Base-by-base conservation (phyloP, 257 asterid species). In the Salvia rosmarinus region DNA sequence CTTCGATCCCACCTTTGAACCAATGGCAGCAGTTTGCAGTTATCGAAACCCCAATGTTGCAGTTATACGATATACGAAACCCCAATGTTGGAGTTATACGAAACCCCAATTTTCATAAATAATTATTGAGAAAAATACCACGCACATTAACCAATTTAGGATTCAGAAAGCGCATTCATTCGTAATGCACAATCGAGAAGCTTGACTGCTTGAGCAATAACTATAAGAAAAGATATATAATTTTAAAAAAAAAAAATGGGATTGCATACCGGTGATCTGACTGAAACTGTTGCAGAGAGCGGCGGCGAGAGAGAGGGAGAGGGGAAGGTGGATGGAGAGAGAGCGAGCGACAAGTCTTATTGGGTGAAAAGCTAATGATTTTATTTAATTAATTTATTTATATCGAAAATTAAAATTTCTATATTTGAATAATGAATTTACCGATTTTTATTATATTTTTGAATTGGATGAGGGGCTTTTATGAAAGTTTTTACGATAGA, bases 261-360 rank as follows among this genome's bases (percentile, higher is more conserved):
- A 19, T 16, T 13, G 10, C 75, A 9, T 62, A 62, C 68, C 67
- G 49, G 67, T 17, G 5, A 16, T 9, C 4, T 2, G 58, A 51
- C 39, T 9, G 67, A 7, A 25, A 62, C 32, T 44, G 46, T 14
- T 74, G 71, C 43, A 55, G 66, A 19, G 52, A 21, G 71, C 44
- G 72, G 72, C 76, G 76, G 80, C 72, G 76, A 5, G 32, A 12
- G 49, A 30, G 57, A 14, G 19, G 32, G 59, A 32, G 59, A 19
- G 32, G 42, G 2, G 42, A 7, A 6, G 28, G 28, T 6, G 30
- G 42, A 32, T 2, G 30, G 5, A 51, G 57, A 7, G 28, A 20
- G 11, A 16, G 56, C 17, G 17, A 16, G 25, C 25, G 56, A 16
- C 55, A 49, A 49, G 23, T 49, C 4, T 32, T 32, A 2, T 1